Evolutionary conservation across 2,329 filamentous ascomycete species (phyloP).

Genomic region (Phialocephala subalpina): DNA sequence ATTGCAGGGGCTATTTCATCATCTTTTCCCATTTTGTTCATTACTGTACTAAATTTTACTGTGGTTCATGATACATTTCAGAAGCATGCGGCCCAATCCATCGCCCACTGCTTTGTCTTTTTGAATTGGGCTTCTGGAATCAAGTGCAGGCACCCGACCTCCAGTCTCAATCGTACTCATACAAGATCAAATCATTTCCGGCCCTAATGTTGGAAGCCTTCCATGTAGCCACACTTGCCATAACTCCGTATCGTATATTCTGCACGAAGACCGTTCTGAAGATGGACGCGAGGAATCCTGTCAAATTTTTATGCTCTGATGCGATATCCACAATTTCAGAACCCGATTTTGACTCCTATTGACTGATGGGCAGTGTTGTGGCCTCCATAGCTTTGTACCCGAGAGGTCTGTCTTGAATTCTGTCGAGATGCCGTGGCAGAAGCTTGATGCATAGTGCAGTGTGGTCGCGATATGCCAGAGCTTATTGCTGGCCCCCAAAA

Average conservation of each 20-base stretch:
- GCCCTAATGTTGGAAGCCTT: neutral
- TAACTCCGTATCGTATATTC: neutral
- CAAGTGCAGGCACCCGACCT: neutral
- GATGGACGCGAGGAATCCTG: no score
- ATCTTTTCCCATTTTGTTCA: neutral
- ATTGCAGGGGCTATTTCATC: no score
- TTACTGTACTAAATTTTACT: neutral
- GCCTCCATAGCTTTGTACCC: no score
- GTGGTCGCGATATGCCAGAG: neutral
- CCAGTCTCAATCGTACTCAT: neutral
- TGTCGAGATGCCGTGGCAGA: no score
- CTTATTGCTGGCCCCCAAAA: neutral
- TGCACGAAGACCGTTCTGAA: no score
- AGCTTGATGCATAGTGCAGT: no score
- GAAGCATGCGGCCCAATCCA: no score
- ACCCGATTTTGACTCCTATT: no score
- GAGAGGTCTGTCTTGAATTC: no score
- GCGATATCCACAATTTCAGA: no score
- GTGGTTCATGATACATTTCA: constrained; percentile 1
- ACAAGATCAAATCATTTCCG: neutral
- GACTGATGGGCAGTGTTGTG: no score
- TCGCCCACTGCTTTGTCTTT: neutral
- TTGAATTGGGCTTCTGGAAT: neutral
- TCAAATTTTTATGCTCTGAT: no score
- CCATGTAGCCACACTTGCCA: neutral